Evolutionary conservation across 768 basidiomycete species (phyloP).

Genomic region (Rhizopogon rudus): DNA sequence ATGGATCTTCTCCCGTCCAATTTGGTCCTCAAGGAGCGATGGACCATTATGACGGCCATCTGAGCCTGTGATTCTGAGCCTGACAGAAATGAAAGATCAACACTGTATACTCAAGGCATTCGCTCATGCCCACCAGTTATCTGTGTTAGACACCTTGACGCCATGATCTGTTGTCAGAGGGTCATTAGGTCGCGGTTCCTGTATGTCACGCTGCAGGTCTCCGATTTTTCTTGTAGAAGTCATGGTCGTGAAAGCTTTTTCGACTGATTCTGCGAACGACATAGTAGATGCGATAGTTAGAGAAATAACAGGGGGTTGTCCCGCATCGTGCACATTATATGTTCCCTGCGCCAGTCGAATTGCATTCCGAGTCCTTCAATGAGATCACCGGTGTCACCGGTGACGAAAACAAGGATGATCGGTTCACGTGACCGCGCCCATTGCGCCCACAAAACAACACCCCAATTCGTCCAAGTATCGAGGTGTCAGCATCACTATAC

Average conservation of each 20-base stretch:
- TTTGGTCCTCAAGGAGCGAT: slow-evolving; percentile 72
- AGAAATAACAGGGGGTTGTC: not conserved
- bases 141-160: slow-evolving; percentile 52
- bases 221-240: slow-evolving; percentile 14
- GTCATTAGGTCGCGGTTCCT: slow-evolving; percentile 8
- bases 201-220: slow-evolving; percentile 23
- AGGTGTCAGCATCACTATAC: too few relatives aligned
- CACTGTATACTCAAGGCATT: slow-evolving; percentile 1
- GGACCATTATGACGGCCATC: slow-evolving; percentile 54
- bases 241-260: slow-evolving; percentile 6
- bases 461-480: too few relatives aligned
- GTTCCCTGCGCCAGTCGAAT: slow-evolving; percentile 7
- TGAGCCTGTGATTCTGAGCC: slow-evolving; percentile 43
- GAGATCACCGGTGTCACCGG: slow-evolving; percentile 16
- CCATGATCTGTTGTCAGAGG: slow-evolving; percentile 60
- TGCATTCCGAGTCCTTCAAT: not conserved
- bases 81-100: slow-evolving; percentile 19
- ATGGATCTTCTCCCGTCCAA: slow-evolving; percentile 69
- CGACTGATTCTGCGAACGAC: slow-evolving; percentile 13
- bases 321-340: not conserved
- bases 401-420: slow-evolving; percentile 15
- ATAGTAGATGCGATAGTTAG: not conserved
- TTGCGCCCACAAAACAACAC: too few relatives aligned
- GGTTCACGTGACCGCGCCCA: not conserved
- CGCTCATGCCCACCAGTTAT: slow-evolving; percentile 46